phyloP scores from a whole-genome alignment of 768 basidiomycete genomes.

The Tricholoma furcatifolium region DNA sequence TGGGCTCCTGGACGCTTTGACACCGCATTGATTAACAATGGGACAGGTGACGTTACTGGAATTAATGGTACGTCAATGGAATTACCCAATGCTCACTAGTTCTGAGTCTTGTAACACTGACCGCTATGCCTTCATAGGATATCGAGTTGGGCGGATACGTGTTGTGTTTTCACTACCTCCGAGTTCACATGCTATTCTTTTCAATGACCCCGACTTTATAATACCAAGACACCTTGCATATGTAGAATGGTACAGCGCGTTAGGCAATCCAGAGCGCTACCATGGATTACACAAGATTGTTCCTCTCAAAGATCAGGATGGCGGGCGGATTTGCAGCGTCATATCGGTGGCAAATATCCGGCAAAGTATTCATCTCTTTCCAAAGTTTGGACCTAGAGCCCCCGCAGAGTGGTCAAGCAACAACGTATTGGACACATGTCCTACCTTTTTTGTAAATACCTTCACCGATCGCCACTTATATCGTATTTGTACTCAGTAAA shows the following conservation, averaged over 20 bases:
- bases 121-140: conserved; percentile 14
- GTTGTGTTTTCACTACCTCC: conserved; percentile 24
- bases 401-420: conserved; percentile 20
- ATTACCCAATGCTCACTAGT: too few species aligned
- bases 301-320: conserved; percentile 2
- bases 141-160: conserved; percentile 23
- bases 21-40: conserved; percentile 15
- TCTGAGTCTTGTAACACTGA: too few species aligned
- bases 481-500: conserved; percentile 8
- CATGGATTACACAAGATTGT: too few species aligned
- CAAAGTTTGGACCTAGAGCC: conserved; percentile 19
- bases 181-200: conserved; percentile 7
- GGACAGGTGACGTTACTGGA: conserved; percentile 4
- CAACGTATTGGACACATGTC: conserved; percentile 17
- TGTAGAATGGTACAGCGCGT: too few species aligned
- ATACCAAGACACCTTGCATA: conserved; percentile 22
- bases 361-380: conserved; percentile 28
- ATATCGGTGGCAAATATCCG: conserved; percentile 26
- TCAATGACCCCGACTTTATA: too few species aligned
- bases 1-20: conserved; percentile 31
- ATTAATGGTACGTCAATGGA: conserved; percentile 14
- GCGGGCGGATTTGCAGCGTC: conserved; percentile 18
- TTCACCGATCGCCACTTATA: conserved; percentile 18
- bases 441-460: conserved; percentile 15
- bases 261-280: too few species aligned